phyloP scores from a whole-genome alignment of 2,329 filamentous ascomycete species.

The Cadophora gregata region DNA sequence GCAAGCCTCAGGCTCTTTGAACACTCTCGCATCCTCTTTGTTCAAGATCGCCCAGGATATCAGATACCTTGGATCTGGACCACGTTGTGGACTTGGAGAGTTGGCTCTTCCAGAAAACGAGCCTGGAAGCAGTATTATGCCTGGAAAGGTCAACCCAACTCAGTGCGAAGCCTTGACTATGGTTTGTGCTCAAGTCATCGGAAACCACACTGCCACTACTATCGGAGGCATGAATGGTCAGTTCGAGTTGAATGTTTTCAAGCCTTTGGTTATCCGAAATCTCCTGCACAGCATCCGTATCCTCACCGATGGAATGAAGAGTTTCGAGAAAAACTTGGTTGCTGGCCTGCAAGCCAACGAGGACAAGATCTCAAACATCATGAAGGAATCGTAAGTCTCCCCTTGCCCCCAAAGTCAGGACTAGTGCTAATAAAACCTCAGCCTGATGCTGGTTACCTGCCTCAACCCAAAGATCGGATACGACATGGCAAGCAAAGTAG shows the following conservation, averaged over 20 bases:
- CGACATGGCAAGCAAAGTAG: conserved; percentile 95
- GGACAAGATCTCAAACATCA: conserved; percentile 84
- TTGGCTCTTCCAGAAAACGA: conserved; percentile 96
- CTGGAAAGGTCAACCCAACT: conserved; percentile 98
- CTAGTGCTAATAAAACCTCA: conserved; percentile 47
- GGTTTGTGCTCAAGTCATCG: conserved; percentile 97
- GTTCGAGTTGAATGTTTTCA: conserved; percentile 99
- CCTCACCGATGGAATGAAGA: conserved; percentile 89
- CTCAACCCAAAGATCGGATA: conserved; percentile 97
- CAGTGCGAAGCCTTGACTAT: conserved; percentile 98
- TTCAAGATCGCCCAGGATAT: conserved; percentile 99
- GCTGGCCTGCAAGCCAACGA: conserved; percentile 90
- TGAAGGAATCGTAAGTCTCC: conserved; percentile 85
- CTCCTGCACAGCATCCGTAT: conserved; percentile 90
- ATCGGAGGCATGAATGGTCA: conserved; percentile 97
- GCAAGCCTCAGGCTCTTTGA: conserved; percentile 90
- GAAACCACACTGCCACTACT: conserved; percentile 91
- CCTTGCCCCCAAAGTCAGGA: background rate
- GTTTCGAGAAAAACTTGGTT: conserved; percentile 93
- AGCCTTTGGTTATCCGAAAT: conserved; percentile 95
- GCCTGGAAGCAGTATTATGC: conserved; percentile 98
- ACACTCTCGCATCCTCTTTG: conserved; percentile 88
- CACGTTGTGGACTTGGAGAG: conserved; percentile 94
- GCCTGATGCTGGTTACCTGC: conserved; percentile 97
- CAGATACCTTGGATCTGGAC: conserved; percentile 93